Percentiles rank a stretch among this genome's conserved stretches.
phyloP scores from a whole-genome alignment of 2,329 filamentous ascomycete species.

The Mollisia scopiformis region DNA sequence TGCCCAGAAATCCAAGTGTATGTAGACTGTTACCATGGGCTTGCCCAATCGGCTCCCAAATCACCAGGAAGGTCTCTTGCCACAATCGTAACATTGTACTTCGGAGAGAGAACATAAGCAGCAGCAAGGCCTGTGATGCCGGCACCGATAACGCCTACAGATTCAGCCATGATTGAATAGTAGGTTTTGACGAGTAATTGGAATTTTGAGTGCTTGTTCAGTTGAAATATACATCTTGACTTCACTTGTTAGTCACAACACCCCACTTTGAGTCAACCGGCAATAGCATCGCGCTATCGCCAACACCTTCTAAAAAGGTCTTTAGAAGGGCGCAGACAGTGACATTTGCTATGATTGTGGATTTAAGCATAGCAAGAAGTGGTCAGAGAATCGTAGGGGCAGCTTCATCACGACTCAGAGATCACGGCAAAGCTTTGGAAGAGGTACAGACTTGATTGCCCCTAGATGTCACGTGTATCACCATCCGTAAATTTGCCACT shows the following conservation, averaged over 20 bases:
- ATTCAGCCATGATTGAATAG: conserved; percentile 20
- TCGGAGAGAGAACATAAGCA: conserved; percentile 25
- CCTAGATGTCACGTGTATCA: no score
- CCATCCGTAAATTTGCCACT: no score
- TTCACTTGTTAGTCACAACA: not conserved
- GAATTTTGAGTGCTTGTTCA: no score
- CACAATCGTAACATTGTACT: conserved; percentile 29
- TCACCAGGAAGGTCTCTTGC: conserved; percentile 32
- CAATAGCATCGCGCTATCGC: not conserved
- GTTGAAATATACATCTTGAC: no score
- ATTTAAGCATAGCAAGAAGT: no score
- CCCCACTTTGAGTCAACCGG: not conserved
- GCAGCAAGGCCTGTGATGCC: conserved; percentile 32
- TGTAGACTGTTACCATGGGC: conserved; percentile 27
- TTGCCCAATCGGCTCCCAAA: conserved; percentile 29
- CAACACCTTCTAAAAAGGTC: not conserved
- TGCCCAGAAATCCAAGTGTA: not conserved
- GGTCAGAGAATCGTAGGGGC: no score
- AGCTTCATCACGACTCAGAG: no score
- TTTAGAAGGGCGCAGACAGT: not conserved
- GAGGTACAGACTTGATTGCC: no score
- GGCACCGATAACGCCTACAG: conserved; percentile 27
- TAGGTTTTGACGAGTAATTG: no score
- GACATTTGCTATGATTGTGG: no score
- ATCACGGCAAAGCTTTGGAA: no score